Conservation (phyloP, 345 rosid genomes). For the Draba incana region DNA sequence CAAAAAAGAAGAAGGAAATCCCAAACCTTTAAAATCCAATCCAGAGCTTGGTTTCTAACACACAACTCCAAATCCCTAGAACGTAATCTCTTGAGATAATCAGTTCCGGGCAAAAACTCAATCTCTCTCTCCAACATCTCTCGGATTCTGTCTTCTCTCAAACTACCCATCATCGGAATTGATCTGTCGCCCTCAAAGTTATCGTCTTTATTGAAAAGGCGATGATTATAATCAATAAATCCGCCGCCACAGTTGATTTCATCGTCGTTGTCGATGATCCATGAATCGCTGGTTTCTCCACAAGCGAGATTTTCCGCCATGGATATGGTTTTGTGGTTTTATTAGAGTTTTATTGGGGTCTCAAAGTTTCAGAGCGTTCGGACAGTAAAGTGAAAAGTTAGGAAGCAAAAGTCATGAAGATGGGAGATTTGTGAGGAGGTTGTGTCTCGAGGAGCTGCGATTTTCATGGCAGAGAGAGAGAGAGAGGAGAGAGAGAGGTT, state of each 20-base stretch:
- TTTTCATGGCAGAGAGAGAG: constrained; percentile 41
- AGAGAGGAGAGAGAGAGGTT: constrained; percentile 26
- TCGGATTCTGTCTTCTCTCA: constrained; percentile 50
- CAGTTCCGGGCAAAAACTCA: constrained; percentile 53
- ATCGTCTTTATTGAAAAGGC: constrained; percentile 35
- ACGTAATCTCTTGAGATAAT: constrained; percentile 59
- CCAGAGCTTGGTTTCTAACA: constrained; percentile 60
- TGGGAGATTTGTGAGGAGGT: constrained; percentile 33
- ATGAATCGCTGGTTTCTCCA: constrained; percentile 53
- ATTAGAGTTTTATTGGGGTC: constrained; percentile 8
- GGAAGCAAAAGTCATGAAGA: constrained; percentile 36
- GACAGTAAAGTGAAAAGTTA: constrained; percentile 37
- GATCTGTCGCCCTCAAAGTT: constrained; percentile 41
- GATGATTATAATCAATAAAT: constrained; percentile 12
- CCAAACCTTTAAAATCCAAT: constrained; percentile 71
- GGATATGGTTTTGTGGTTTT: constrained; percentile 40
- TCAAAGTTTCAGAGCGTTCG: constrained; percentile 31
- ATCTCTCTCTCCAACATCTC: constrained; percentile 63
- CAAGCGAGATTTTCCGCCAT: constrained; percentile 57
- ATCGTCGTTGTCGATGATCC: constrained; percentile 45
- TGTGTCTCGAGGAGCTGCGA: constrained; percentile 24
- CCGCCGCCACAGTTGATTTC: constrained; percentile 35
- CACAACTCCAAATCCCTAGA: constrained; percentile 57
- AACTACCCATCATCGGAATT: constrained; percentile 43
- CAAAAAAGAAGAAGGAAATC: constrained; percentile 22